Evolutionary conservation across 129 eudicot genomes (phyloP).

Genomic region (Ambrosia artemisiifolia): DNA sequence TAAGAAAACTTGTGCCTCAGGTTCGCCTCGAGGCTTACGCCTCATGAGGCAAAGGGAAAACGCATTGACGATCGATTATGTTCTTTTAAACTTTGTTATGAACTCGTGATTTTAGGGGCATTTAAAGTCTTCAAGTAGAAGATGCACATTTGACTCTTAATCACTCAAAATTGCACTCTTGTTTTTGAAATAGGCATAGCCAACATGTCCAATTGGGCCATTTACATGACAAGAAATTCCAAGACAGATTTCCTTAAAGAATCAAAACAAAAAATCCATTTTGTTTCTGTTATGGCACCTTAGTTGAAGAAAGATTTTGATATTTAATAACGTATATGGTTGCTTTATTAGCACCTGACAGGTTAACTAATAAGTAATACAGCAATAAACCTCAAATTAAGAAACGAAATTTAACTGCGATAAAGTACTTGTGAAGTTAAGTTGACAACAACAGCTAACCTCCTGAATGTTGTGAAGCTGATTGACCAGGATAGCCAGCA

Average conservation of each 20-base stretch:
- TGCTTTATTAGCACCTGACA: slow-evolving; percentile 4
- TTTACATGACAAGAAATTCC: neutral
- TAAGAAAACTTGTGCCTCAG: too few relatives aligned
- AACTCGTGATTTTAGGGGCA: neutral
- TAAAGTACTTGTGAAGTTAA: slow-evolving; percentile 1
- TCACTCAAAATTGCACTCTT: neutral
- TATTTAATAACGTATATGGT: neutral
- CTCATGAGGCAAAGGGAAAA: too few relatives aligned
- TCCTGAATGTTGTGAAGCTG: slow-evolving; percentile 30
- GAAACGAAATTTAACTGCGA: neutral
- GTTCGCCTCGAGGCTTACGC: too few relatives aligned
- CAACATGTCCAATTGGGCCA: neutral
- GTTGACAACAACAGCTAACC: slow-evolving; percentile 22
- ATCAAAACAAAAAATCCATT: neutral
- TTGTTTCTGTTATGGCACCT: neutral
- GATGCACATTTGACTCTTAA: neutral
- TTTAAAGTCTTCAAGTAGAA: neutral
- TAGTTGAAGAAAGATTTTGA: neutral
- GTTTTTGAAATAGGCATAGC: neutral
- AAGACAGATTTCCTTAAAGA: neutral
- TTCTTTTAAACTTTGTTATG: neutral
- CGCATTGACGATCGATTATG: too few relatives aligned
- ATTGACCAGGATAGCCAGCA: slow-evolving; percentile 27
- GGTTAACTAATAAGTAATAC: neutral
- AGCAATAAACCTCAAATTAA: neutral